Conservation (phyloP, 805 yeast species). For the Grigorovia jiainica region DNA sequence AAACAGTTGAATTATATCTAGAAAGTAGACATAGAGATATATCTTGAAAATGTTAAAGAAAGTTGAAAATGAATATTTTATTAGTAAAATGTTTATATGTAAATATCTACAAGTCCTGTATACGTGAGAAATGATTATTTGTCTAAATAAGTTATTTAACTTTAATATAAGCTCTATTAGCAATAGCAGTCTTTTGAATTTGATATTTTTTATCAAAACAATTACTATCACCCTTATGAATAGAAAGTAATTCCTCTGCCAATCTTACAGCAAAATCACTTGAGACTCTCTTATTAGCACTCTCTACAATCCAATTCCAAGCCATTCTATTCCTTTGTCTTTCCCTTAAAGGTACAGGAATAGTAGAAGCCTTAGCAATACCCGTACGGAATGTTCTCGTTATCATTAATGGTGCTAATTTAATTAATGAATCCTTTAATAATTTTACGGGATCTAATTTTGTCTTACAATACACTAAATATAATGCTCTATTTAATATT, state of each 20-base stretch:
- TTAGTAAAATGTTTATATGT: not conserved
- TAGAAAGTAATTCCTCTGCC: conserved; percentile 79
- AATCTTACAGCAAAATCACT: conserved; percentile 79
- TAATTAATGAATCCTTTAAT: conserved; percentile 65
- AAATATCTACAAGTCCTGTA: too few relatives aligned
- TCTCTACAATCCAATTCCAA: conserved; percentile 83
- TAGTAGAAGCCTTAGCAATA: conserved; percentile 69
- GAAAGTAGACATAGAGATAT: too few relatives aligned
- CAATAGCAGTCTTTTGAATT: conserved; percentile 79
- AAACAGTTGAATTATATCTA: too few relatives aligned
- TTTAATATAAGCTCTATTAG: conserved; percentile 74
- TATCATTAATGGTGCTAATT: conserved; percentile 75
- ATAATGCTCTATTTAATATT: conserved; percentile 65
- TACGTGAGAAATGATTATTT: too few relatives aligned
- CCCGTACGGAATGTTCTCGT: conserved; percentile 73
- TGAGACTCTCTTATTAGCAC: conserved; percentile 68
- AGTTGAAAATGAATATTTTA: too few relatives aligned
- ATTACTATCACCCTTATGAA: conserved; percentile 66
- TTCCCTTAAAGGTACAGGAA: conserved; percentile 74
- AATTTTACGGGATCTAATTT: conserved; percentile 74
- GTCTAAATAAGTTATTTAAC: conserved; percentile 20
- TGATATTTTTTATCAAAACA: conserved; percentile 76
- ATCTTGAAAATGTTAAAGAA: too few relatives aligned
- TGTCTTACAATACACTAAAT: conserved; percentile 48
- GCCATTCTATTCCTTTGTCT: conserved; percentile 83